Evolutionary conservation across 2,329 filamentous ascomycete genomes (phyloP).

Genomic region (Xylariaceae sp.): DNA sequence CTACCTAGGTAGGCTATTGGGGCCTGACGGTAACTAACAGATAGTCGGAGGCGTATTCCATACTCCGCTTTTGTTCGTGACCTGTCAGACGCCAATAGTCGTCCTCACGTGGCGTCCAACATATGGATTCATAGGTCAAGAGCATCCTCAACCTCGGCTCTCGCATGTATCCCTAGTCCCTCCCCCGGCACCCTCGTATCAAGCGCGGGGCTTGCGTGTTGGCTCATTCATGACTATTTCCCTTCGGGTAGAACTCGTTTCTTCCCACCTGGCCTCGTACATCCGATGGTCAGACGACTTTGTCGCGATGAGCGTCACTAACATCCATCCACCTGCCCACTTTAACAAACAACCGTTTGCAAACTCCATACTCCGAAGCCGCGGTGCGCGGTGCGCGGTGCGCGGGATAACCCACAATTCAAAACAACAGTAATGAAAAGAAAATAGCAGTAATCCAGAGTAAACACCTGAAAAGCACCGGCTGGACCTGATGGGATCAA

Average conservation of each 20-base stretch:
- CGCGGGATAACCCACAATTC: conserved; percentile 2
- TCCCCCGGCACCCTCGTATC: background rate
- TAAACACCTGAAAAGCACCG: conserved; percentile 12
- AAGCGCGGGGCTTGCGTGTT: conserved; percentile 1
- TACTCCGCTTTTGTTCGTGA: conserved; percentile 9
- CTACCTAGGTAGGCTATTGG: background rate
- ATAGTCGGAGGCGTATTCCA: conserved; percentile 18
- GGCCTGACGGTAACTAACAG: conserved; percentile 3
- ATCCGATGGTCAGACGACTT: conserved; percentile 15
- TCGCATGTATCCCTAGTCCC: background rate
- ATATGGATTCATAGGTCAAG: conserved; percentile 11
- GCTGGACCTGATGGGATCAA: conserved; percentile 6
- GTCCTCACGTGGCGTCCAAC: conserved; percentile 7
- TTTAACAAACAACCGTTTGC: conserved; percentile 10
- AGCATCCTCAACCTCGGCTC: conserved; percentile 2
- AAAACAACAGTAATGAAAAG: conserved; percentile 2
- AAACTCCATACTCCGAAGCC: conserved; percentile 18
- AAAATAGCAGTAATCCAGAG: background rate
- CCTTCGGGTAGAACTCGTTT: conserved; percentile 5
- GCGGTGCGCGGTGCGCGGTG: background rate
- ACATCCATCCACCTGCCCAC: conserved; percentile 3
- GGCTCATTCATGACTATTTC: conserved; percentile 3
- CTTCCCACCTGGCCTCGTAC: conserved; percentile 6
- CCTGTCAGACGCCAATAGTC: conserved; percentile 1
- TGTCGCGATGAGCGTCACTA: conserved; percentile 10